Evolutionary conservation across 306 rosid species (phyloP).

Genomic region (Cajanus cajan): DNA sequence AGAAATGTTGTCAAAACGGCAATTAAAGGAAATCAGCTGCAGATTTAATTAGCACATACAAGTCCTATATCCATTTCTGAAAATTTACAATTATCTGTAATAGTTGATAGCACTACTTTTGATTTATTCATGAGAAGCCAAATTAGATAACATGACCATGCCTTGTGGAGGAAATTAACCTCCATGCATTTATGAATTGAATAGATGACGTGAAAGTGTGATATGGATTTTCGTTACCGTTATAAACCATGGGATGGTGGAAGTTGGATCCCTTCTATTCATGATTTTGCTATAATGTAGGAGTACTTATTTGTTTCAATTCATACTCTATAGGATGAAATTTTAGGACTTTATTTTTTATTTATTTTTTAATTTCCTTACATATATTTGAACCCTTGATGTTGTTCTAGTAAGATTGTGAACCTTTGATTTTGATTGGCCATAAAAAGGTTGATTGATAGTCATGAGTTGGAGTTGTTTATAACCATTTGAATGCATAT

Average conservation of each 20-base stretch:
- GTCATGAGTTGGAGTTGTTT: constrained; percentile 8
- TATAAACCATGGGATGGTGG: neutral
- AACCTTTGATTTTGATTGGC: neutral
- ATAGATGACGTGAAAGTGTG: neutral
- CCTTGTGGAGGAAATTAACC: neutral
- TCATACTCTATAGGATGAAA: neutral
- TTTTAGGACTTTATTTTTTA: neutral
- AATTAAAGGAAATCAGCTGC: neutral
- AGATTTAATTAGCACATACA: neutral
- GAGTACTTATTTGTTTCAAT: neutral
- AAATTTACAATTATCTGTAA: neutral
- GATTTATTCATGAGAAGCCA: neutral
- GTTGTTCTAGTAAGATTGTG: too few species aligned
- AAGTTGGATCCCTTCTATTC: neutral
- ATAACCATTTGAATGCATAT: neutral
- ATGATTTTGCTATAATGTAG: neutral
- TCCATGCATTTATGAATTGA: neutral
- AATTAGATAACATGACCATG: neutral
- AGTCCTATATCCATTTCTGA: neutral
- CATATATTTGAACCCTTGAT: neutral
- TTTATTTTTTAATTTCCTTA: neutral
- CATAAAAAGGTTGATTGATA: neutral
- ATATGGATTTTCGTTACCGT: neutral
- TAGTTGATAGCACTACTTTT: neutral
- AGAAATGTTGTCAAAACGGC: neutral